Percentiles rank a stretch among this genome's conserved stretches.
phyloP scores from a whole-genome alignment of 2,329 filamentous ascomycete genomes.

The Penicillium paneum region DNA sequence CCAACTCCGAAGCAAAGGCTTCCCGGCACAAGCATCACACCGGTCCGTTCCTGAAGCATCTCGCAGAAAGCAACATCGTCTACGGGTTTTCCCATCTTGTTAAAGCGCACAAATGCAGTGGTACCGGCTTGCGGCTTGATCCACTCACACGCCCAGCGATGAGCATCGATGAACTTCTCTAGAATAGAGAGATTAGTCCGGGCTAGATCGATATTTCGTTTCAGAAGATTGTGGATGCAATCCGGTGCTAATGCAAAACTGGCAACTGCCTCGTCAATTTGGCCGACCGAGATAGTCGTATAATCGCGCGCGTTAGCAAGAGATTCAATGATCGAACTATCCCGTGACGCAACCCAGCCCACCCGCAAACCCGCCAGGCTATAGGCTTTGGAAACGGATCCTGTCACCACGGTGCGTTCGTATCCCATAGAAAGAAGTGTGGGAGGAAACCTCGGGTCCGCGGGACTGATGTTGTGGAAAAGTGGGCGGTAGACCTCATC shows the following conservation, averaged over 20 bases:
- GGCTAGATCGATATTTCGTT: conserved; percentile 64
- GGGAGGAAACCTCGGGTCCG: conserved; percentile 57
- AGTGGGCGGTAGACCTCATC: conserved; percentile 84
- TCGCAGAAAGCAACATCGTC: conserved; percentile 71
- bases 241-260: conserved; percentile 66
- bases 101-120: conserved; percentile 72
- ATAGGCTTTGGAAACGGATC: conserved; percentile 83
- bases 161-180: conserved; percentile 64
- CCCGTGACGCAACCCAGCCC: conserved; percentile 75
- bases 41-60: conserved; percentile 63
- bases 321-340: conserved; percentile 58
- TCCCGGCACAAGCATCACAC: conserved; percentile 72
- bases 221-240: conserved; percentile 62
- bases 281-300: conserved; percentile 82
- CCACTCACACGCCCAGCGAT: conserved; percentile 65
- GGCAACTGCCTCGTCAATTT: conserved; percentile 75
- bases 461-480: conserved; percentile 65
- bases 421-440: conserved; percentile 72
- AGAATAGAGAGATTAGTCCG: conserved; percentile 64
- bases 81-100: conserved; percentile 58
- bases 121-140: conserved; percentile 74
- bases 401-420: conserved; percentile 66
- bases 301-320: conserved; percentile 70
- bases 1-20: conserved; percentile 67
- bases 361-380: conserved; percentile 75